Evolutionary conservation across 768 basidiomycete genomes (phyloP), one percentile per base, ranked within the genome.

Genomic region (Grammothele lineata): DNA sequence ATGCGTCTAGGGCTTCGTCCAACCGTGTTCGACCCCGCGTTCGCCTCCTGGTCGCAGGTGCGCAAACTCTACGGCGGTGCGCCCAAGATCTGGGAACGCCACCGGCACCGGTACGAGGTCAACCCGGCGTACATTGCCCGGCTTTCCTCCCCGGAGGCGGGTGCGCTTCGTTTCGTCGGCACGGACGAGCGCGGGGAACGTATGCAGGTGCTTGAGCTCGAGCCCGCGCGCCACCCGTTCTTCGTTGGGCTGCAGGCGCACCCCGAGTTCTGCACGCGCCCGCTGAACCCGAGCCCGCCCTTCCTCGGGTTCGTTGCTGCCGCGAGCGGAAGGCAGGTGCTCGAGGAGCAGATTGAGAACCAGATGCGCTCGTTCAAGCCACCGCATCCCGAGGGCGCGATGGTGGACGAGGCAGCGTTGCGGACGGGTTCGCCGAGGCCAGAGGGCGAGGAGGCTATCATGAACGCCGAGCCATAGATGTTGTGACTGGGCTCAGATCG

Each of bases 1-100:
- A 99, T 99, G 96, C 85, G 96, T 11, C 79, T 97, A n/a, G 96
- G 96, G 19, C 75, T 98, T 34, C 83, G 95, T n/a, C 92, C 95
- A 3, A 99, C 95, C 2, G 78, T 97, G 38, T 97, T 98, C 64
- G 80, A 85, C 47, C 64, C 73, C 8, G 75, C 70, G 11, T 83
- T 81, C 1, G 85, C 85, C 59, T 59, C 64, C 15, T 90, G 85
- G 85, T 85, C 83, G 38, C 80, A 79, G 51, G 69, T 77, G 19
- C 76, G 92, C 25, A 78, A 78, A 62, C 69, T 99, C 60, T 99
- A 98, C 61, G 96, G 85, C 12, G 85, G 85, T 15, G 76, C 74
- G 2, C 76, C 73, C 19, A 86, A 76, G 60, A 89, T 92, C 54
- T 98, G 94, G 94, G 96, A 99, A 70, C 74, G 96, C 39, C 96